These are phyloP conservation scores for Usnea hakonensis DNA, from an alignment of 495 filamentous ascomycete genomes.

Conservation along the genomic window DNA sequence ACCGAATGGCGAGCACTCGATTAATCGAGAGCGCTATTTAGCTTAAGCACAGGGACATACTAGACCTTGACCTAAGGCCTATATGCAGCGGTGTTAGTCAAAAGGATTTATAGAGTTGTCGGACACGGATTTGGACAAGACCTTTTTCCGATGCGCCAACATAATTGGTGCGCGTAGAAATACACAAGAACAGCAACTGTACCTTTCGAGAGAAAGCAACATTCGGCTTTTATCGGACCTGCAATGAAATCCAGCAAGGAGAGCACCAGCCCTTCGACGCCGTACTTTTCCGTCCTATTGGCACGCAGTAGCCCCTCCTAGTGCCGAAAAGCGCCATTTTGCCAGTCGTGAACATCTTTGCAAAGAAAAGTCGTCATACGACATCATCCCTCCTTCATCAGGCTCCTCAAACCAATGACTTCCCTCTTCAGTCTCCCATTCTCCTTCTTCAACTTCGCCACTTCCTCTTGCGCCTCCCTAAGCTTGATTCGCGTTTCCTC, in stretches of 20 bases:
- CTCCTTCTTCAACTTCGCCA: constrained; percentile 66
- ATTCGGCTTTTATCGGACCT: neutral
- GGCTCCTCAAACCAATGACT: constrained; percentile 30
- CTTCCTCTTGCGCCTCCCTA: constrained; percentile 59
- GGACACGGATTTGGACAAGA: neutral
- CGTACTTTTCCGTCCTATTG: neutral
- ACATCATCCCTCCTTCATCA: constrained; percentile 8
- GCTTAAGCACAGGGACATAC: too few relatives aligned
- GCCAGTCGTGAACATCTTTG: neutral
- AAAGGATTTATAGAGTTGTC: too few relatives aligned
- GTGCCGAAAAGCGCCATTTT: neutral
- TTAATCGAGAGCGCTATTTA: neutral
- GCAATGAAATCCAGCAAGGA: neutral
- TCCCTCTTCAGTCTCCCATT: constrained; percentile 60
- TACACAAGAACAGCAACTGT: neutral
- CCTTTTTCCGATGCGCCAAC: neutral
- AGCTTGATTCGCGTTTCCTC: constrained; percentile 63
- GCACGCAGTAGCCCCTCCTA: neutral
- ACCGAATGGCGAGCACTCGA: neutral
- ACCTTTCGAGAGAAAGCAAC: neutral
- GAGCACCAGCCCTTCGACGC: neutral
- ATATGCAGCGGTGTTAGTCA: too few relatives aligned
- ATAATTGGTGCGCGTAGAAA: neutral
- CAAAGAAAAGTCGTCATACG: neutral
- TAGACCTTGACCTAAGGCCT: too few relatives aligned